Evolutionary conservation across 2,329 filamentous ascomycete species (phyloP), one percentile per base, ranked within the genome.

Genomic region (Alternaria sp.): DNA sequence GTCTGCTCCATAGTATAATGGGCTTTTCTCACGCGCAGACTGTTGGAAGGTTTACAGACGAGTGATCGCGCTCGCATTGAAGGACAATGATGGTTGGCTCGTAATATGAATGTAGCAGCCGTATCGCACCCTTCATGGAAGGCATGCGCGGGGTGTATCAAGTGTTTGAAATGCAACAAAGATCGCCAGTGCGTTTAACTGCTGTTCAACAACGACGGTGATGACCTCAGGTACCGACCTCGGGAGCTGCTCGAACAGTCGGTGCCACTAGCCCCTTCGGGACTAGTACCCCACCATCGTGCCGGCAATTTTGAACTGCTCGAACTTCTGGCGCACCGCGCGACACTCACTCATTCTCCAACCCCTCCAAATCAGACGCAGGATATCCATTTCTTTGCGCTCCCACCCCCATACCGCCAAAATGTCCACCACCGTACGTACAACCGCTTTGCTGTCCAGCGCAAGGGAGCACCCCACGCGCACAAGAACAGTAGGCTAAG

Each of bases 401-500:
- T 83, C 77, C 83, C 74, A 75, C 74, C 83, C 74, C 76, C 73
- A 64, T 61, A 80, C 78, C 80, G 83, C 77, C 83, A 84, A 86
- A 92, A 97, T 97, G 93, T 91, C 91, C 84, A 87, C 87, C 85
- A 88, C 91, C 86, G 94, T 97, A 97, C 86, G 93, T 97, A 89
- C 87, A 91, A 91, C 83, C 85, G 93, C 93, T 97, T 96, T 97
- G 93, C 93, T 97, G 93, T 92, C 92, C 88, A 90, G 87, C 73
- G 74, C 71, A 62, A 61, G 67, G 68, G 64, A 52, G 23, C 19
- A 25, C 30, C 17, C 49, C 67, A 66, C 70, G 69, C 45, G 71
- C 72, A 77, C 62, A 79, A 80, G 82, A 91, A 89, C 94, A 98
- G 95, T 97, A 97, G 95, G 96, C 94, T 97, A 95, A 96, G 88